Base-by-base conservation (phyloP, 2,329 filamentous ascomycete species). In the Raffaelea deltoideospora region DNA sequence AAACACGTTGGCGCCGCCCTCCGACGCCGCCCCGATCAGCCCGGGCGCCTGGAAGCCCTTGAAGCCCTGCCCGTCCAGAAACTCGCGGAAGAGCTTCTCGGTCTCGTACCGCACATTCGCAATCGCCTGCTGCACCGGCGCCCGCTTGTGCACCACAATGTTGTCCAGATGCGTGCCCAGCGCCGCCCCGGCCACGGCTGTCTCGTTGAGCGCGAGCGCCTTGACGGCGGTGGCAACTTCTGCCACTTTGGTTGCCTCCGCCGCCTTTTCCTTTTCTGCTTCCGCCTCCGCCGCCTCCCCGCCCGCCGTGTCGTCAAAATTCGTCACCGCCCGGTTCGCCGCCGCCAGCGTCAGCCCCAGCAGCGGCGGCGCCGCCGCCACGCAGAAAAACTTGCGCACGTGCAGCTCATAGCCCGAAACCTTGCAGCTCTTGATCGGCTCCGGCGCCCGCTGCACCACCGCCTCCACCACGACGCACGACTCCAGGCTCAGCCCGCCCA, bases 1-100 rank as follows among this genome's bases (percentile, higher is more conserved):
- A 58, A 98, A 96, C 29, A 96, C 88, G 53, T 88, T 92, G 47
- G 77, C 77, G 45, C 90, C 90, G 50, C 90, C 88, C 61, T 98
- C 90, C 4, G 85, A 90, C 5, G 90, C 82, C 13, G 88, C 81
- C 34, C 80, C 87, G 38, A 93, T 83, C 31, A 98, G 67, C 56
- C 86, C 88, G 10, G 90, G 86, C 2, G 87, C 82, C 55, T 94
- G 84, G 51, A 95, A 86, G 56, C 83, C 74, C 45, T 79, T 76
- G 56, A 94, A 93, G 37, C 76, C 72, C 41, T 72, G 72, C 45
- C 71, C 66, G 42, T 78, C 68, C 47, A 95, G 76, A 56, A 87
- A 96, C 47, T 48, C 49, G 24, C 53, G 51, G 45, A 57, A 59
- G 15, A 58, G 46, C 38, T 56, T 52, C 46, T 64, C 57, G 18